phyloP scores from a whole-genome alignment of 371 early-diverging fungal species.

The Blastocladiella emersonii region DNA sequence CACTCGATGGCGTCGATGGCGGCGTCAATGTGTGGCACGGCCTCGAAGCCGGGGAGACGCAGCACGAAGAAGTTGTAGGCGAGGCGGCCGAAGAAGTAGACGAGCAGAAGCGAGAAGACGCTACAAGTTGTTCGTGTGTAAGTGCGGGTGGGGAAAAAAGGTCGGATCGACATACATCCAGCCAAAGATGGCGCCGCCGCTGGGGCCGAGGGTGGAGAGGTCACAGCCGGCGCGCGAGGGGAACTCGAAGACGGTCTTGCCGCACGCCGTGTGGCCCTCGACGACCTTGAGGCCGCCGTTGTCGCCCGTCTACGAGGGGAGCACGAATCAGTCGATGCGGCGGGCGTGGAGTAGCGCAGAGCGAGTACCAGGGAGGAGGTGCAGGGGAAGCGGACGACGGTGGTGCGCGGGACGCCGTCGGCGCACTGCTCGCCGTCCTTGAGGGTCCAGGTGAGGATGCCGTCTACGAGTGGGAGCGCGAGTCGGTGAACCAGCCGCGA shows the following conservation, averaged over 20 bases:
- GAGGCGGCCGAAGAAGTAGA: not conserved
- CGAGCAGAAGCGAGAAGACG: not conserved
- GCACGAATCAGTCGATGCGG: too few species aligned
- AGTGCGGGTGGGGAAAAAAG: not conserved
- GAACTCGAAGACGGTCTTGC: not conserved
- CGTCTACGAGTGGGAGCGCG: not conserved
- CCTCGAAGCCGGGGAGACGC: not conserved
- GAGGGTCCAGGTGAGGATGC: not conserved
- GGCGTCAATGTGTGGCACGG: conserved; percentile 1
- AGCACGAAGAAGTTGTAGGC: not conserved
- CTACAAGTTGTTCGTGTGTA: not conserved
- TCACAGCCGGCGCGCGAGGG: not conserved
- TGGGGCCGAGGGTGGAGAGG: not conserved
- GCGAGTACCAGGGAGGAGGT: not conserved
- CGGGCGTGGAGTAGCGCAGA: too few species aligned
- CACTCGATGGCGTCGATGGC: not conserved
- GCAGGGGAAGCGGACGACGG: not conserved
- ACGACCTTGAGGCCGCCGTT: not conserved
- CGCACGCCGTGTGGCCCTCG: not conserved
- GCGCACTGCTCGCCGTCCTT: not conserved
- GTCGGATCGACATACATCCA: not conserved
- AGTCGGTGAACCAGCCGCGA: too few species aligned
- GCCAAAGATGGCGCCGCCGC: not conserved
- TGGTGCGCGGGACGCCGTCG: not conserved
- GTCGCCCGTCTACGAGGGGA: not conserved